These are phyloP conservation scores for Scutellaria minor DNA, from an alignment of 257 asterid genomes.

Conservation along the genomic window DNA sequence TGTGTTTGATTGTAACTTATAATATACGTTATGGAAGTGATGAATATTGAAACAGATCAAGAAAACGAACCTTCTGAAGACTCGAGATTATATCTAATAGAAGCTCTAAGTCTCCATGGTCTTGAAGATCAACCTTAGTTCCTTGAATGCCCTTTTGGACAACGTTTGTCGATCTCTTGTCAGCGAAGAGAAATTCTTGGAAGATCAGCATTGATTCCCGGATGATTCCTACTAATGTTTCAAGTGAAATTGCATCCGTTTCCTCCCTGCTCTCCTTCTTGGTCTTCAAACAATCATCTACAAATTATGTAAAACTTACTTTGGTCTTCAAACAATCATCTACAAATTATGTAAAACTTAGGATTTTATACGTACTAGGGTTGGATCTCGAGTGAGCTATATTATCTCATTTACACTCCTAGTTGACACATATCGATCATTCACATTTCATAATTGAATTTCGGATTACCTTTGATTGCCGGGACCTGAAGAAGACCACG, in stretches of 20 bases:
- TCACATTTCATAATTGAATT: neutral
- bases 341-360: constrained; percentile 36
- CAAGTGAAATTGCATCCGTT: constrained; percentile 49
- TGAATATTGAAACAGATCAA: too few species aligned
- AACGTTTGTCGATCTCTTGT: constrained; percentile 49
- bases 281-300: constrained; percentile 72
- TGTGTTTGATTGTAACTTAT: too few species aligned
- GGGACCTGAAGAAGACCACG: constrained; percentile 82
- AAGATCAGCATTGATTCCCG: constrained; percentile 63
- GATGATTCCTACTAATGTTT: constrained; percentile 47
- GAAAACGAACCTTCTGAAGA: constrained; percentile 66
- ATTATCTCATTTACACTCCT: too few species aligned
- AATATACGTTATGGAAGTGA: neutral
- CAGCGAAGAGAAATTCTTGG: constrained; percentile 68
- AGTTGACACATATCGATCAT: neutral
- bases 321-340: constrained; percentile 68
- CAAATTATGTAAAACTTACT: constrained; percentile 19
- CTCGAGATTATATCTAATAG: constrained; percentile 42
- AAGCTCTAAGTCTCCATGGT: constrained; percentile 46
- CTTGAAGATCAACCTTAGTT: constrained; percentile 36
- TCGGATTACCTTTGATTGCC: constrained; percentile 56
- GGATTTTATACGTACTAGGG: neutral
- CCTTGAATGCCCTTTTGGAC: constrained; percentile 40
- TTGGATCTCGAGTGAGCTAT: too few species aligned
- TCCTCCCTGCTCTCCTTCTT: constrained; percentile 54